phyloP scores from a whole-genome alignment of 164 flowering plant genomes.

The Sedum album region DNA sequence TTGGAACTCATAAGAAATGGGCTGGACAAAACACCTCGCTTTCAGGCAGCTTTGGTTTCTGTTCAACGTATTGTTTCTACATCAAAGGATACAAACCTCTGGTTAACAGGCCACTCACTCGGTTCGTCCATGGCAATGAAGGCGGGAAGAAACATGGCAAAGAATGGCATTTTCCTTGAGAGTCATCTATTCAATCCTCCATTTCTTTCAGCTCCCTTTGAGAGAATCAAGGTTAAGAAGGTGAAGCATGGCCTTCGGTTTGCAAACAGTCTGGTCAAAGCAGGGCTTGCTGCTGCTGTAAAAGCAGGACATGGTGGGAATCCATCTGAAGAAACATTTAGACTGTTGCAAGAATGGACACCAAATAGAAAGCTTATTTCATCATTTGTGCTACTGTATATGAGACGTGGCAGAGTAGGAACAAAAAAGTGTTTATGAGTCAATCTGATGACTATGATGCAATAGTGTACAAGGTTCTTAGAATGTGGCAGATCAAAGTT shows the following conservation, averaged over 20 bases:
- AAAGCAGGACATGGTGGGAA: constrained; percentile 19
- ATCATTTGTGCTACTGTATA: too few relatives aligned
- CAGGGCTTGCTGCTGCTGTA: constrained; percentile 50
- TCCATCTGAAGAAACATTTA: constrained; percentile 34
- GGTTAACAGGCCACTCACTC: constrained; percentile 91
- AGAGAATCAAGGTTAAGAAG: constrained; percentile 51
- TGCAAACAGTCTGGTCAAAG: constrained; percentile 58
- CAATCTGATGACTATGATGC: too few relatives aligned
- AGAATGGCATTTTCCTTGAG: constrained; percentile 43
- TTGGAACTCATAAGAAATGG: constrained; percentile 44
- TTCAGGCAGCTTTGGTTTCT: constrained; percentile 60
- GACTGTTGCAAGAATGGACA: constrained; percentile 40
- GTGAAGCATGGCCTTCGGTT: constrained; percentile 56
- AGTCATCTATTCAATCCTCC: constrained; percentile 88
- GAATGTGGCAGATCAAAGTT: too few relatives aligned
- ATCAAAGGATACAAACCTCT: constrained; percentile 37
- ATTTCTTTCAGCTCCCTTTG: constrained; percentile 66
- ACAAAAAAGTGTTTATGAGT: too few relatives aligned
- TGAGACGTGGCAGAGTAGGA: too few relatives aligned
- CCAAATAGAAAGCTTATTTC: too few relatives aligned
- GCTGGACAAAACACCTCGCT: constrained; percentile 64
- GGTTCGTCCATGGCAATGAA: constrained; percentile 86
- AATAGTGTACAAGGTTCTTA: too few relatives aligned
- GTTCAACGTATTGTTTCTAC: constrained; percentile 48
- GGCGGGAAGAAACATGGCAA: constrained; percentile 84